A percentile compares a stretch with the other conserved stretches of the same genome.
phyloP scores from a whole-genome alignment of 2,329 filamentous ascomycete species.

The Aspergillus thermomutatus region DNA sequence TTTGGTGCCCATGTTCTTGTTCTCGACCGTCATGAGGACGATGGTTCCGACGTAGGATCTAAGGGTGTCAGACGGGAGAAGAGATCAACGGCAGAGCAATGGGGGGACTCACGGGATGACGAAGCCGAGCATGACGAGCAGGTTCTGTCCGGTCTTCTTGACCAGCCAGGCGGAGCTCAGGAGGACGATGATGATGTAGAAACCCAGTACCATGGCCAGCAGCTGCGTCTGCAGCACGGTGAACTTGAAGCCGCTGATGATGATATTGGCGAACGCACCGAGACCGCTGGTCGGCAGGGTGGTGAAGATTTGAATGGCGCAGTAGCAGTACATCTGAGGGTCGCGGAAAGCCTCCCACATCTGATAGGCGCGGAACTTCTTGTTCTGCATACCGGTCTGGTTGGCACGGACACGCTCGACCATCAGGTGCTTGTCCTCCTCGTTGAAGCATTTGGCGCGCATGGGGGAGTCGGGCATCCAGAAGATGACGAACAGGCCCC shows the following conservation, averaged over 20 bases:
- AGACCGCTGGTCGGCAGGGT: constrained; percentile 71
- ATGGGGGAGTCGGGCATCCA: constrained; percentile 69
- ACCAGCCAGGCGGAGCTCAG: constrained; percentile 65
- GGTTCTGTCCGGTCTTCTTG: constrained; percentile 66
- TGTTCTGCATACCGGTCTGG: constrained; percentile 61
- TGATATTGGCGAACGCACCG: constrained; percentile 70
- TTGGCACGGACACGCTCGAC: constrained; percentile 59
- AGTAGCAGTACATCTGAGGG: constrained; percentile 65
- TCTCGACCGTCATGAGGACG: constrained; percentile 65
- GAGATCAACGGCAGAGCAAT: too few species aligned
- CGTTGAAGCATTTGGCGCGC: constrained; percentile 66
- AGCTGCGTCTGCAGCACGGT: constrained; percentile 65
- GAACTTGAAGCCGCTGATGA: constrained; percentile 69
- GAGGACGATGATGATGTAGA: constrained; percentile 69
- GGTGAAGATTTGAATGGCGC: constrained; percentile 65
- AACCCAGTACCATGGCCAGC: constrained; percentile 68
- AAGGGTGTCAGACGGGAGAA: too few species aligned
- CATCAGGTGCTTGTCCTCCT: constrained; percentile 64
- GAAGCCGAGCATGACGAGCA: constrained; percentile 63
- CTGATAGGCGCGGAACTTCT: constrained; percentile 51
- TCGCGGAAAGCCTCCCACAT: constrained; percentile 59
- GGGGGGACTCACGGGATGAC: constrained; percentile 57
- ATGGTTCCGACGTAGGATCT: constrained; percentile 70
- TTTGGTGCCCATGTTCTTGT: constrained; percentile 56
- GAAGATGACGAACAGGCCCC: constrained; percentile 61